Base-by-base conservation (phyloP, 202 grass and related monocot genomes). In the Cymbopogon flexuosus region DNA sequence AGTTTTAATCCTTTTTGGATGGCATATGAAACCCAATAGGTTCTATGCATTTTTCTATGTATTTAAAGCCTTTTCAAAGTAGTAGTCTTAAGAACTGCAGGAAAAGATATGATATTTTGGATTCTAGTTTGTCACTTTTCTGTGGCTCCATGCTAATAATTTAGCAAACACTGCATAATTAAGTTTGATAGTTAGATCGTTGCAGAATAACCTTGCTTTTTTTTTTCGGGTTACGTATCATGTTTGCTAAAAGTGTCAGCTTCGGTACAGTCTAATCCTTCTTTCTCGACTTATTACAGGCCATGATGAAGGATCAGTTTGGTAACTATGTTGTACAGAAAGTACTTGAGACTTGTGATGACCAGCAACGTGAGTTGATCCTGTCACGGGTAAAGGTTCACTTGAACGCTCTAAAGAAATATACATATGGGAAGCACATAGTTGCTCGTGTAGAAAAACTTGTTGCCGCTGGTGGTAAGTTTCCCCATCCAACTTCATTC, bases 261-360 rank as follows among this genome's bases (percentile, higher is more conserved):
- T 72, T 65, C 70, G 79, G 51, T 29, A 71, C 76, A 70, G 60
- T 19, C 45, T 80, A 64, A 86, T 29, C 10, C 4, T 18, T 33
- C 41, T 66, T 59, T n/a, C 11, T 59, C 42, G 18, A 72, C 71
- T 18, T 9, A 6, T 90, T 18, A 39, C 84, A 97, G 94, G 91
- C 91, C 3, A 97, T 97, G 91, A 97, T 97, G 94, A 97, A 93
- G 82, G 94, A 97, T 84, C 94, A 97, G 77, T 93, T 97, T 85
- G 94, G 91, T 79, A 97, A 97, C 84, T 97, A 97, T 86, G 94
- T 97, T 86, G 91, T 97, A 82, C 94, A 97, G 85, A 97, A 97
- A 87, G 91, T 97, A 71, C 79, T 97, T 24, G 94, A 97, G 87
- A 93, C 85, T 29, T 97, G 94, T 77, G 91, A 97, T 85, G 91